Conservation (phyloP, 257 asterid species). For the Paulownia fortunei region DNA sequence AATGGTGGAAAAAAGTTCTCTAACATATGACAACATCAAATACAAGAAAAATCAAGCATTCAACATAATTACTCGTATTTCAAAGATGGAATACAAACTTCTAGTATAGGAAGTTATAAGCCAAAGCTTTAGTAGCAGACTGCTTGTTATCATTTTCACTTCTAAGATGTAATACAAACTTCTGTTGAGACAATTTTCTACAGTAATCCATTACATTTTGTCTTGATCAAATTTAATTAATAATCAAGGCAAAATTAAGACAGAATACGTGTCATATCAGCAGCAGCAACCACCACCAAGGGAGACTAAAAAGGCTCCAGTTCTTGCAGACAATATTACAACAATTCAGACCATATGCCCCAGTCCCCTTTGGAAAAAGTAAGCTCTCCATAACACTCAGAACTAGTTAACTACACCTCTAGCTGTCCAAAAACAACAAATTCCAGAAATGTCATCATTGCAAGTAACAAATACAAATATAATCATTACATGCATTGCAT, state of each 20-base stretch:
- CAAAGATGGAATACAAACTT: background rate
- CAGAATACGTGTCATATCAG: background rate
- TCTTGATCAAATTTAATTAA: background rate
- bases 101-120: background rate
- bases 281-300: constrained; percentile 12
- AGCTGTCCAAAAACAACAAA: background rate
- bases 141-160: background rate
- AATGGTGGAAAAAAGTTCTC: too few species aligned
- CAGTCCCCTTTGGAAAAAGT: constrained; percentile 21
- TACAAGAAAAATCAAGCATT: too few species aligned
- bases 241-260: background rate
- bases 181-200: background rate
- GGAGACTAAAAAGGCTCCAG: background rate
- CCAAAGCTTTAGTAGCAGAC: background rate
- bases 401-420: background rate
- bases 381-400: background rate
- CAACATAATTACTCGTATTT: too few species aligned
- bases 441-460: background rate
- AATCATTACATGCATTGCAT: background rate
- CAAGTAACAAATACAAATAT: background rate
- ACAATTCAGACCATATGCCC: constrained; percentile 19
- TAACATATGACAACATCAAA: too few species aligned
- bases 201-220: background rate
- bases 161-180: too few species aligned
- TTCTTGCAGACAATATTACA: background rate